A percentile compares a stretch with the other conserved stretches of the same genome.
Evolutionary conservation across 78 protist genomes (phyloP).

Genomic region (Dictyostelium intermedium): DNA sequence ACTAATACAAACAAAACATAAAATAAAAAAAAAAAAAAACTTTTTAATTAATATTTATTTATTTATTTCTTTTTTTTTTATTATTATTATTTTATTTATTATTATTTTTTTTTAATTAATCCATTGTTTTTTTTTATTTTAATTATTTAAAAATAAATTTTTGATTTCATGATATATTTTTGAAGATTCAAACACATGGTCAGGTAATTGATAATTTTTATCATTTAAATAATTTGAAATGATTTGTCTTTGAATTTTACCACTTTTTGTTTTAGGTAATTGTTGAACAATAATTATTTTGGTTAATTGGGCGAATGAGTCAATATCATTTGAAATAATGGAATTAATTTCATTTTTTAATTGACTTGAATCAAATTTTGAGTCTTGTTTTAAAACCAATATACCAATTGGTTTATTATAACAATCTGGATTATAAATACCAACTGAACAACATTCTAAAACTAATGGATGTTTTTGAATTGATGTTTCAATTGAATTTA

Average conservation of each 20-base stretch:
- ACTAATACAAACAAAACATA: background rate
- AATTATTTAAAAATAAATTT: background rate
- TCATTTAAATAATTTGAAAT: background rate
- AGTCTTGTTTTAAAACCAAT: conserved; percentile 49
- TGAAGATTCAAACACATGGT: background rate
- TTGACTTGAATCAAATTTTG: background rate
- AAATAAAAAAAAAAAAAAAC: background rate
- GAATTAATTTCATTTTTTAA: background rate
- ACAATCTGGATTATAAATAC: conserved; percentile 66
- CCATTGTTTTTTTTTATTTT: too few species aligned
- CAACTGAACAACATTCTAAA: conserved; percentile 88
- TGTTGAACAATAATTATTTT: background rate
- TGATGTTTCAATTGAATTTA: conserved; percentile 83
- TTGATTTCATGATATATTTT: background rate
- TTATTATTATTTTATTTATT: background rate
- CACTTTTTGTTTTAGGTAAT: conserved; percentile 14
- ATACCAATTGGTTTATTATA: conserved; percentile 88
- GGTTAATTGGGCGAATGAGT: background rate
- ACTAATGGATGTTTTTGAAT: conserved; percentile 11
- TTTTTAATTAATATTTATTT: background rate
- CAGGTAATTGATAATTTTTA: background rate
- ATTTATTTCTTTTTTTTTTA: background rate
- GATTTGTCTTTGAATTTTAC: background rate
- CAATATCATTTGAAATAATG: background rate
- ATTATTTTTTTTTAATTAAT: too few species aligned